These are phyloP conservation scores for Linaria vulgaris DNA, from an alignment of 257 asterid genomes.

Conservation along the genomic window DNA sequence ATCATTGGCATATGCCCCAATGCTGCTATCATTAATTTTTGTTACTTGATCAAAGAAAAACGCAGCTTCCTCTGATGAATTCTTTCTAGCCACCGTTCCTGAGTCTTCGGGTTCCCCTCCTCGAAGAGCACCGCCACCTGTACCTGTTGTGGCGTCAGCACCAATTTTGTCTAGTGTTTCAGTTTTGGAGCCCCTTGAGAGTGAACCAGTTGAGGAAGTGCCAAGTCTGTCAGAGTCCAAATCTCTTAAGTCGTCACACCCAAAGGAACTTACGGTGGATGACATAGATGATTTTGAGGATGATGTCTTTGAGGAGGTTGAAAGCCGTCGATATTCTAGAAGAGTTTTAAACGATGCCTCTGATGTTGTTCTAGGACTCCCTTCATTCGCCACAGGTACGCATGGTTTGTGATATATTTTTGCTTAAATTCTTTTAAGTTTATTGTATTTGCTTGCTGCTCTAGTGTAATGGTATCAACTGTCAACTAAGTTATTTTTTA, in stretches of 20 bases:
- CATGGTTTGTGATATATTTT: constrained; percentile 17
- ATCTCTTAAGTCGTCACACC: constrained; percentile 59
- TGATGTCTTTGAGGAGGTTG: constrained; percentile 63
- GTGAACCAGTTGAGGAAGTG: constrained; percentile 61
- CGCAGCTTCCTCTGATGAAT: constrained; percentile 81
- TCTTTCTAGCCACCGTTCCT: constrained; percentile 81
- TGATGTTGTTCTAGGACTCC: constrained; percentile 76
- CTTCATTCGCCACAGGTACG: constrained; percentile 84
- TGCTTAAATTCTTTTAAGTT: constrained; percentile 12
- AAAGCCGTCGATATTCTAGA: constrained; percentile 80
- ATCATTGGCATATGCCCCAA: background rate
- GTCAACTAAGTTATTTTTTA: background rate
- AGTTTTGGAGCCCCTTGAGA: constrained; percentile 56
- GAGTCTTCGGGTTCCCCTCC: constrained; percentile 93
- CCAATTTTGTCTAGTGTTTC: constrained; percentile 61
- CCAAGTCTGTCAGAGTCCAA: constrained; percentile 54
- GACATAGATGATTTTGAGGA: constrained; percentile 91
- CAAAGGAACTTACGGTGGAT: constrained; percentile 77
- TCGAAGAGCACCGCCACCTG: constrained; percentile 72
- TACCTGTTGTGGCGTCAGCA: constrained; percentile 45
- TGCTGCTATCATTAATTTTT: constrained; percentile 21
- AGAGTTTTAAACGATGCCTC: constrained; percentile 92
- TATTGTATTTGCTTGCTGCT: constrained; percentile 16
- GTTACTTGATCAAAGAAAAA: constrained; percentile 52
- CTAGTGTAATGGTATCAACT: constrained; percentile 7